Percentiles rank a stretch among this genome's conserved stretches.
phyloP scores from a whole-genome alignment of 2,329 filamentous ascomycete species.

The Thermothelomyces thermophilus region DNA sequence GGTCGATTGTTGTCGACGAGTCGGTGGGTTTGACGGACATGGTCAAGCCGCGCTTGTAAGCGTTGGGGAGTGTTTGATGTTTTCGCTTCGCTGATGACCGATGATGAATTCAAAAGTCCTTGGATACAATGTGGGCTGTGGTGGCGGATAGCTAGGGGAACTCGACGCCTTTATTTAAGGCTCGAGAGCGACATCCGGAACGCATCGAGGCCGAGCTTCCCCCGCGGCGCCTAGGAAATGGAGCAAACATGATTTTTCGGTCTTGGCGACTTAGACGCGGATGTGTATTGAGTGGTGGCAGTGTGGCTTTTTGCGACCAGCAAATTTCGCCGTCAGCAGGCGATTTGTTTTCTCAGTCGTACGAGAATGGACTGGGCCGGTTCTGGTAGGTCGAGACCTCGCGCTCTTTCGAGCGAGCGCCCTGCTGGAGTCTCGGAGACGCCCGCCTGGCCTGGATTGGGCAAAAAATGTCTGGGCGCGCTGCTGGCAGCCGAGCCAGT shows the following conservation, averaged over 20 bases:
- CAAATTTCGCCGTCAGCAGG: slow-evolving; percentile 14
- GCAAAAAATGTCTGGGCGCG: background rate
- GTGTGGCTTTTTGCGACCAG: slow-evolving; percentile 7
- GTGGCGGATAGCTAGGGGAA: slow-evolving; percentile 3
- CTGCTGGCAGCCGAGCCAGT: background rate
- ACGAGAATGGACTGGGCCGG: slow-evolving; percentile 19
- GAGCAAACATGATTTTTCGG: too few species aligned
- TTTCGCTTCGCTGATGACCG: background rate
- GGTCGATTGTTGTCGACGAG: slow-evolving; percentile 19
- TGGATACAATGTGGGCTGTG: too few species aligned
- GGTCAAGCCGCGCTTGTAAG: too few species aligned
- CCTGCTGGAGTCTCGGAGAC: background rate
- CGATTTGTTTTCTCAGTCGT: slow-evolving; percentile 22
- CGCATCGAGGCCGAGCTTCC: slow-evolving; percentile 3
- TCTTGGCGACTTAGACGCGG: slow-evolving; percentile 3
- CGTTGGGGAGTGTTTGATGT: background rate
- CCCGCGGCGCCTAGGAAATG: slow-evolving; percentile 4
- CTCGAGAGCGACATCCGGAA: slow-evolving; percentile 2
- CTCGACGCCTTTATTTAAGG: slow-evolving; percentile 15
- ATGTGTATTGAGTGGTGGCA: slow-evolving; percentile 15
- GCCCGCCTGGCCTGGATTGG: background rate
- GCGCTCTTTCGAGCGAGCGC: too few species aligned
- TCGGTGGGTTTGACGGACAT: slow-evolving; percentile 18
- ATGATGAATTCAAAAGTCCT: slow-evolving; percentile 5
- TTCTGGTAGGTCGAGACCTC: slow-evolving; percentile 9